Evolutionary conservation across 352 stramenopile genomes (phyloP).

Genomic region (Phytophthora fragariaefolia): DNA sequence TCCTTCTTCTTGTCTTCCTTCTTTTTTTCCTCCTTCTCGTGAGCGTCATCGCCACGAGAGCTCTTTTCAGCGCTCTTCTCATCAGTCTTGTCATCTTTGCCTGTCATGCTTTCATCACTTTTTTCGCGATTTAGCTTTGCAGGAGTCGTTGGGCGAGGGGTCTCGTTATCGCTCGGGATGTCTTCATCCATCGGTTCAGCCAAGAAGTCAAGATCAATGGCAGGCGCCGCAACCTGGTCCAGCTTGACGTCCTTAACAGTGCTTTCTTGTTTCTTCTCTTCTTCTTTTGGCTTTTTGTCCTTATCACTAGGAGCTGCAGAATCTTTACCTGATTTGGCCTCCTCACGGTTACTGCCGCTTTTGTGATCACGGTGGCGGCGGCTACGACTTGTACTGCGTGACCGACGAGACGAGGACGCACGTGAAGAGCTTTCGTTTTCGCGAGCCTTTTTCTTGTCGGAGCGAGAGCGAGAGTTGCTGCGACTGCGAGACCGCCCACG

Average conservation of each 20-base stretch:
- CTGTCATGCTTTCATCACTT: conserved; percentile 41
- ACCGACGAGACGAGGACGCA: conserved; percentile 43
- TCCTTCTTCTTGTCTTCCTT: conserved; percentile 8
- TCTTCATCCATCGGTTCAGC: conserved; percentile 56
- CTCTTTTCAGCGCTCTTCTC: conserved; percentile 31
- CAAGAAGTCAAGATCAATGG: conserved; percentile 88
- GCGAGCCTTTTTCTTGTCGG: conserved; percentile 40
- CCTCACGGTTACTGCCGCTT: conserved; percentile 28
- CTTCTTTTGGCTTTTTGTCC: conserved; percentile 39
- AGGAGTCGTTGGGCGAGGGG: conserved; percentile 17
- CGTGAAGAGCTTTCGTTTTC: conserved; percentile 42
- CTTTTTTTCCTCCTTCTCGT: conserved; percentile 11
- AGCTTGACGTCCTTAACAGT: conserved; percentile 78
- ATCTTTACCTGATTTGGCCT: conserved; percentile 31
- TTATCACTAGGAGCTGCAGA: conserved; percentile 37
- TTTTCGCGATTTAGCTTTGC: conserved; percentile 34
- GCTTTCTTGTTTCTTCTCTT: conserved; percentile 45
- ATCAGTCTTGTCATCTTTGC: conserved; percentile 33
- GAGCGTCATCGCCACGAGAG: conserved; percentile 25
- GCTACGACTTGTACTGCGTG: conserved; percentile 56
- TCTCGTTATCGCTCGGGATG: conserved; percentile 49
- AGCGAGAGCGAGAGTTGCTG: conserved; percentile 51
- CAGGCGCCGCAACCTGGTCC: conserved; percentile 78
- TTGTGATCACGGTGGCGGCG: conserved; percentile 41
- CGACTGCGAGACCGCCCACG: conserved; percentile 53